Evolutionary conservation across 768 basidiomycete genomes (phyloP), one percentile per base, ranked within the genome.

Genomic region (Hygrophorus pudorinus): DNA sequence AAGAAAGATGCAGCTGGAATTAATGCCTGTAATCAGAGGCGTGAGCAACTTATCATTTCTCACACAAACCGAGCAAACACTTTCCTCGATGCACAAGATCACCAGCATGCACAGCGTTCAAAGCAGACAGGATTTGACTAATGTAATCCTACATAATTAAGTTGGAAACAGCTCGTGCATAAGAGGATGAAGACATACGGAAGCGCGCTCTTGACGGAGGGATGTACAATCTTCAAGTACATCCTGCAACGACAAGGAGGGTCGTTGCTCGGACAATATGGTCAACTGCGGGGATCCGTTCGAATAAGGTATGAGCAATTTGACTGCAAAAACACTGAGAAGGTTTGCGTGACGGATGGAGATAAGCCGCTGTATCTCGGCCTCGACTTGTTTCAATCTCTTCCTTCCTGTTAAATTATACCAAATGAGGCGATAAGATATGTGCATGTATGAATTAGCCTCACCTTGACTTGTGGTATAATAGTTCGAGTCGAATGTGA

Each of bases 221-320:
- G 66, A 70, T 27, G 84, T 79, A 41, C 76, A 80, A 52, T 87
- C 82, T 48, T 82, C 76, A n/a, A 92, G 63, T 4, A 91, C 73
- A 47, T 88, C 84, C 34, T 77, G 68, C 21, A 91, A 58, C 0
- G 77, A 81, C 46, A 85, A 62, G 0, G 77, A 59, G 0, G 85
- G 84, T 0, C 71, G 66, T 54, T 83, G 75, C 53, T 91, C 88
- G n/a, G 71, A 76, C 17, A 91, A 67, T 4, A 92, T 71, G 24
- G 73, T 62, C 45, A 92, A 56, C 41, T 73, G 73, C 2, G 81
- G 72, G 1, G 71, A 60, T 0, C 63, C 65, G 32, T 63, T 68
- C 0, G 72, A 58, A 43, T 73, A 67, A 4, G 78, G 75, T 17
- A 75, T 60, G 5, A 65, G 65, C 28, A 81, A 64, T 54, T 83